These are phyloP conservation scores for Taphrina pruni DNA, from an alignment of 1,139 yeast species.

Conservation along the genomic window DNA sequence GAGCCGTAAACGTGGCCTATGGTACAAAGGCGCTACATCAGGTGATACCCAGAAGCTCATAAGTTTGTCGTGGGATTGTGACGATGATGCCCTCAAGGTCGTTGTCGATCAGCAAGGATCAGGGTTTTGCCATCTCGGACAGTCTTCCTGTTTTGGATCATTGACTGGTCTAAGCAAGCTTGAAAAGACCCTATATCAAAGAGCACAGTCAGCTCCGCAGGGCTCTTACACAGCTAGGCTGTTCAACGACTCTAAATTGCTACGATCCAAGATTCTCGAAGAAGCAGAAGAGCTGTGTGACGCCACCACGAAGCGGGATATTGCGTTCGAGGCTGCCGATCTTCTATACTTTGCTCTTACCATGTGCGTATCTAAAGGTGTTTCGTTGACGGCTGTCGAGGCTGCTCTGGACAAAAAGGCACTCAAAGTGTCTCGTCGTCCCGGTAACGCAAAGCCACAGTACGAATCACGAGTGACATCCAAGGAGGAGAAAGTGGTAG, in stretches of 20 bases:
- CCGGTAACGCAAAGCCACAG: slow-evolving; percentile 92
- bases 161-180: slow-evolving; percentile 65
- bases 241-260: slow-evolving; percentile 73
- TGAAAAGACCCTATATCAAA: slow-evolving; percentile 64
- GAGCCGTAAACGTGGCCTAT: slow-evolving; percentile 83
- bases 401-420: slow-evolving; percentile 82
- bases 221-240: slow-evolving; percentile 92
- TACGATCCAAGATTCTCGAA: slow-evolving; percentile 87
- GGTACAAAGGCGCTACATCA: slow-evolving; percentile 95
- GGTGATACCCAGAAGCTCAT: slow-evolving; percentile 88
- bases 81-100: slow-evolving; percentile 85
- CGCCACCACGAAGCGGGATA: slow-evolving; percentile 65
- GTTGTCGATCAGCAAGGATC: slow-evolving; percentile 79
- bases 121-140: slow-evolving; percentile 91
- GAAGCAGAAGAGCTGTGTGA: slow-evolving; percentile 96
- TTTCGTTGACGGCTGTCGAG: slow-evolving; percentile 78
- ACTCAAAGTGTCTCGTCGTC: slow-evolving; percentile 85
- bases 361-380: slow-evolving; percentile 84
- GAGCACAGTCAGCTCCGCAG: slow-evolving; percentile 69
- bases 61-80: slow-evolving; percentile 79
- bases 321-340: slow-evolving; percentile 97
- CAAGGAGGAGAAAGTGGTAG: slow-evolving; percentile 32
- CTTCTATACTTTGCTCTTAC: slow-evolving; percentile 85
- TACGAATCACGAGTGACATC: slow-evolving; percentile 49
- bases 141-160: slow-evolving; percentile 77